Evolutionary conservation across 441 rosid genomes (phyloP), one percentile per base, ranked within the genome.

Genomic region (Pelargonium citronellum): DNA sequence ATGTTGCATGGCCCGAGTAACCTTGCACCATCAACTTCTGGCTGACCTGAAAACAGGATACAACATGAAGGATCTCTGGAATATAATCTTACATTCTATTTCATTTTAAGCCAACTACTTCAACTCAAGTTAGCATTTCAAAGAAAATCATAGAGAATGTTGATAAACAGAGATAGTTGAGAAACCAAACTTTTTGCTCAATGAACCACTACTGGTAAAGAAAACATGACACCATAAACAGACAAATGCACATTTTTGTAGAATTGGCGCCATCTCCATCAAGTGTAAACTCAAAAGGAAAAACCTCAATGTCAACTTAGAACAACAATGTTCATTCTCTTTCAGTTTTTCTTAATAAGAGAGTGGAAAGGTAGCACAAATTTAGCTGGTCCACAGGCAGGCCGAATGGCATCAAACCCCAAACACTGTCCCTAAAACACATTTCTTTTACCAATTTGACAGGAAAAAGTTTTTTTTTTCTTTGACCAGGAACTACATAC

Each of bases 21-120:
- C 97, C 98, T 81, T 94, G 97, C 3, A 94, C 98, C 98, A 94
- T 94, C 86, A 94, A 80, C 83, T 87, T 94, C 74, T 94, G 99
- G 79, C 99, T 94, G 57, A 94, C 83, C 97, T 94, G 87, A 63
- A 75, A 19, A 53, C 53, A 66, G 46, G 39, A 64, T 13, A 73
- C 7, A 70, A 34, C 17, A 68, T 46, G 73, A 24, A 75, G n/a
- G 47, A 46, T 58, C 22, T 75, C 44, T 75, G 74, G 47, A 71
- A 47, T 47, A 9, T 47, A 8, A 47, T 47, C 12, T 47, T 8
- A 22, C 24, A 22, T 22, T 22, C 8, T n/a, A 2, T 3, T 15
- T 16, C 60, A 2, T 58, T 5, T 30, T 8, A 58, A 17, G 63
- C 9, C 30, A 58, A 16, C 7, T 17, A 17, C 3, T 8, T 58